phyloP scores from a whole-genome alignment of 2,329 filamentous ascomycete species.

The Aspergillus aculeatus region DNA sequence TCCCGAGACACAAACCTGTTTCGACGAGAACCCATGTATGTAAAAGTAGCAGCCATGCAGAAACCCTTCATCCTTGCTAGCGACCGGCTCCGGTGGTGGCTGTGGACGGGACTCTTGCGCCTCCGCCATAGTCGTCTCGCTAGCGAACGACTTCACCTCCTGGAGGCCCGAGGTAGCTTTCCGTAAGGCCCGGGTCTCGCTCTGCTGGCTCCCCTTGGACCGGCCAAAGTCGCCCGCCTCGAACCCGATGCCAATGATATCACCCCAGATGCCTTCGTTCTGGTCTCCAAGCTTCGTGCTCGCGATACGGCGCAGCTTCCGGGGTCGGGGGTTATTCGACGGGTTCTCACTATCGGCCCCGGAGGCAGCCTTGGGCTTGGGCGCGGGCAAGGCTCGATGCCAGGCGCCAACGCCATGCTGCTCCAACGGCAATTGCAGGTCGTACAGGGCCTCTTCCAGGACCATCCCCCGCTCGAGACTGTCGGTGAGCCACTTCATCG shows the following conservation, averaged over 20 bases:
- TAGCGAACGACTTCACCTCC: constrained; percentile 39
- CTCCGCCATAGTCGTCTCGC: constrained; percentile 36
- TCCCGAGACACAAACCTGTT: constrained; percentile 47
- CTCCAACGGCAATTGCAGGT: constrained; percentile 67
- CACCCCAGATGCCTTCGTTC: constrained; percentile 82
- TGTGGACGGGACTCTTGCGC: constrained; percentile 21
- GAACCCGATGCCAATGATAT: constrained; percentile 64
- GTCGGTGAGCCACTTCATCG: constrained; percentile 80
- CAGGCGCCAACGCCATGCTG: constrained; percentile 77
- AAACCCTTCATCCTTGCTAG: constrained; percentile 50
- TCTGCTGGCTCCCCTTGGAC: constrained; percentile 28
- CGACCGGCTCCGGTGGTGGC: constrained; percentile 16
- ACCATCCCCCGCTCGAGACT: constrained; percentile 85
- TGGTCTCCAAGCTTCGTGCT: constrained; percentile 80
- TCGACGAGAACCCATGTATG: constrained; percentile 58
- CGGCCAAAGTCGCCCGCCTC: constrained; percentile 26
- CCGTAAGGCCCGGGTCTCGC: constrained; percentile 16
- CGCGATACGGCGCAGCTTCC: constrained; percentile 83
- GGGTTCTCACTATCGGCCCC: constrained; percentile 42
- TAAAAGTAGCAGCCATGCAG: constrained; percentile 56
- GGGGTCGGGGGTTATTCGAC: constrained; percentile 61
- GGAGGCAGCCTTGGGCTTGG: constrained; percentile 28
- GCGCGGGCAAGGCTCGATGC: constrained; percentile 51
- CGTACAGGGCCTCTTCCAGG: constrained; percentile 80
- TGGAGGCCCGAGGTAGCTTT: constrained; percentile 29